These are phyloP conservation scores for Filosporella fistucella DNA, from an alignment of 495 filamentous ascomycete genomes.

Conservation along the genomic window DNA sequence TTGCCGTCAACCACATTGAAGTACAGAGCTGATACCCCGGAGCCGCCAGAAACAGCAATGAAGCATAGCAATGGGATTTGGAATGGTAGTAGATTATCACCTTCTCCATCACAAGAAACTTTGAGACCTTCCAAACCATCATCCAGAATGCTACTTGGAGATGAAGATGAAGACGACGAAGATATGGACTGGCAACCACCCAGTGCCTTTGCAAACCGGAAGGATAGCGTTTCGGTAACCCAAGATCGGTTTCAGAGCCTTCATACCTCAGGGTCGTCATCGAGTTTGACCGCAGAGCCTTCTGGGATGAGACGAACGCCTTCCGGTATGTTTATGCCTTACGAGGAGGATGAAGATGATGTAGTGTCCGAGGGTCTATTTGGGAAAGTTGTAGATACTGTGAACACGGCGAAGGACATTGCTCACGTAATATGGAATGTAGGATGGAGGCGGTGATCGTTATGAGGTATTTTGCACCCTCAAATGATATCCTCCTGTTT, in stretches of 20 bases:
- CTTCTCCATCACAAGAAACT: slow-evolving; percentile 67
- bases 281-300: slow-evolving; percentile 34
- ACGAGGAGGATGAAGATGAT: slow-evolving; percentile 64
- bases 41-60: slow-evolving; percentile 55
- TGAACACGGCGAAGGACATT: slow-evolving; percentile 95
- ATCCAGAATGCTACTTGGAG: slow-evolving; percentile 54
- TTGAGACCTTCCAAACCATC: slow-evolving; percentile 66
- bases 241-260: slow-evolving; percentile 26
- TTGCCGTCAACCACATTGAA: slow-evolving; percentile 91
- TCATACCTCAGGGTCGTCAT: slow-evolving; percentile 18
- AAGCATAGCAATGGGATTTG: slow-evolving; percentile 46
- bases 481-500: not conserved
- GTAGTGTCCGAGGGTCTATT: slow-evolving; percentile 56
- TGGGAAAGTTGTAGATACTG: slow-evolving; percentile 82
- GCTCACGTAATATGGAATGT: slow-evolving; percentile 98
- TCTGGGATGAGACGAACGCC: slow-evolving; percentile 63
- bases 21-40: slow-evolving; percentile 75
- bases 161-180: slow-evolving; percentile 57
- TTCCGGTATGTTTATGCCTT: slow-evolving; percentile 85
- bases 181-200: slow-evolving; percentile 44
- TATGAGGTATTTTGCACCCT: slow-evolving; percentile 13
- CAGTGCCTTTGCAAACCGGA: slow-evolving; percentile 26
- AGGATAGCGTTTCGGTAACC: slow-evolving; percentile 28
- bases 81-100: slow-evolving; percentile 31
- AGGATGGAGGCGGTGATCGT: slow-evolving; percentile 69